Conservation (phyloP, 2,329 filamentous ascomycete genomes). For the Decorospora gaudefroyi region DNA sequence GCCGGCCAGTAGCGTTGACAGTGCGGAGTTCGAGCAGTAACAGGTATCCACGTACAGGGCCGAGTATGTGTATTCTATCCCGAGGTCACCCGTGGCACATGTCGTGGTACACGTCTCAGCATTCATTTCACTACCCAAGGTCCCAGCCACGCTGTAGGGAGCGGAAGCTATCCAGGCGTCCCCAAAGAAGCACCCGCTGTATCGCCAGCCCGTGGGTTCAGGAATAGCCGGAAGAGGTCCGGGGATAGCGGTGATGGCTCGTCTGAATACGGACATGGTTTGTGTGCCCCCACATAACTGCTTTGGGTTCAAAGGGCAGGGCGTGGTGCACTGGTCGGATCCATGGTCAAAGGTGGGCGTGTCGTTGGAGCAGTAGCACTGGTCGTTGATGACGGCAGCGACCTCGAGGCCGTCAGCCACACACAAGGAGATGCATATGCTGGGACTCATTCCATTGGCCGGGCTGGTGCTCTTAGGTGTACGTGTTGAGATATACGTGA, state of each 20-base stretch:
- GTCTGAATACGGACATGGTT: slow-evolving; percentile 1
- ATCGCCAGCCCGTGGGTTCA: slow-evolving; percentile 5
- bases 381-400: background rate
- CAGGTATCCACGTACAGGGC: slow-evolving; percentile 2
- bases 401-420: slow-evolving; percentile 4
- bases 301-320: background rate
- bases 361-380: slow-evolving; percentile 10
- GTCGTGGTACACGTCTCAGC: background rate
- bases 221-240: background rate
- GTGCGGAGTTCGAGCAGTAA: slow-evolving; percentile 6
- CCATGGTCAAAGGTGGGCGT: slow-evolving; percentile 1
- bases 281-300: slow-evolving; percentile 5
- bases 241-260: background rate
- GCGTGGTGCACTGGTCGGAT: slow-evolving; percentile 1
- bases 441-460: background rate
- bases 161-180: background rate
- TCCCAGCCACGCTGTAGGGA: background rate
- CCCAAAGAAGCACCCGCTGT: slow-evolving; percentile 8
- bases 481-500: background rate
- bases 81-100: background rate
- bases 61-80: background rate
- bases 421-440: slow-evolving; percentile 7
- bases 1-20: background rate
- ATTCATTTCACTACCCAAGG: background rate
- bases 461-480: background rate